Evolutionary conservation across 2,329 filamentous ascomycete genomes (phyloP), one percentile per base, ranked within the genome.

Genomic region (Phoma sp.): DNA sequence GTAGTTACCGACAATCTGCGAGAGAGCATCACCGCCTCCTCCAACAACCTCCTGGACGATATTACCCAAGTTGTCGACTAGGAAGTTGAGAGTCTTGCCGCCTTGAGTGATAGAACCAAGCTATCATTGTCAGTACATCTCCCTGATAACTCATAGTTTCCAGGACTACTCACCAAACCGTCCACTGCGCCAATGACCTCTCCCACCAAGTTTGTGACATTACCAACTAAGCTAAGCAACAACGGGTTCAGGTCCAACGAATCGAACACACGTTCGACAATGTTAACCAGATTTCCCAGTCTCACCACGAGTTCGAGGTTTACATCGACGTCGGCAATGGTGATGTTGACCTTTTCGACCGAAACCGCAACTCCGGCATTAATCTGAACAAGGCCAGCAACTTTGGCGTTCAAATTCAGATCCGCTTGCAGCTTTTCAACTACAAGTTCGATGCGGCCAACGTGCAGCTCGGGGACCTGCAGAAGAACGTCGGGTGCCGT

Each of bases 21-120:
- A 80, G 0, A 84, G 72, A 2, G 77, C 65, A 27, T 73, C 72
- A 3, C 77, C 79, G 0, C 77, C 81, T 1, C 71, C 74, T 21
- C 80, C 81, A 0, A 76, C 77, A 0, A 85, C 82, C 62, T 86
- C 81, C 64, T 86, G 84, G 1, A 87, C 82, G 58, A 87, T 86
- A 61, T 87, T 86, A 32, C 85, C 85, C 2, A 87, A 76, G 62
- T 87, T 86, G 67, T 86, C 84, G 56, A 87, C 77, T 35, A 85
- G 58, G 74, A 85, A 85, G 59, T 80, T 82, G 40, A 85, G 76
- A 17, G 76, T 81, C 9, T 75, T 82, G 58, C 81, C 81, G 44
- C 83, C 82, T 59, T 85, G 82, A 2, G 83, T 82, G 58, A 87
- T 83, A 19, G 81, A 82, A 8, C 84, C 85, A 2, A 87, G 78